These are phyloP conservation scores for Lactifluus subvellereus DNA, from an alignment of 768 basidiomycete genomes.

Conservation along the genomic window DNA sequence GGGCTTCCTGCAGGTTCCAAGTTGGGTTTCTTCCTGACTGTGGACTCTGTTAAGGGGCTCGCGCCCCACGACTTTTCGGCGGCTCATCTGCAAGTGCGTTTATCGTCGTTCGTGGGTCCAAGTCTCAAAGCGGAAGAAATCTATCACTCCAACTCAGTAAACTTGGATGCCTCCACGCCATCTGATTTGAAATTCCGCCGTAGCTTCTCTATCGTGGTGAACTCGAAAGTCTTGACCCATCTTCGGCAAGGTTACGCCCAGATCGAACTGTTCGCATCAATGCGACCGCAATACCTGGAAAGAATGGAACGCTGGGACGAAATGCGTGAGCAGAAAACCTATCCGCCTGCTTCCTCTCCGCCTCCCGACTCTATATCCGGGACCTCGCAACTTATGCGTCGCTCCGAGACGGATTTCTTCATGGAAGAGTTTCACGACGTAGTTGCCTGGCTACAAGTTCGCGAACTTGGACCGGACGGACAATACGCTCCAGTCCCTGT, in stretches of 20 bases:
- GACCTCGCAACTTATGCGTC: slow-evolving; percentile 68
- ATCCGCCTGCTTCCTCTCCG: slow-evolving; percentile 27
- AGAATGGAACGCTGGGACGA: slow-evolving; percentile 93
- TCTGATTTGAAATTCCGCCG: slow-evolving; percentile 82
- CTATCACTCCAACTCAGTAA: slow-evolving; percentile 66
- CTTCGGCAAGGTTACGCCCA: slow-evolving; percentile 74
- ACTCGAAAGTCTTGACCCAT: slow-evolving; percentile 65
- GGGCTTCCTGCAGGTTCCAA: slow-evolving; percentile 70
- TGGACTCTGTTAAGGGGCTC: slow-evolving; percentile 85
- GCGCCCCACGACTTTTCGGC: slow-evolving; percentile 85
- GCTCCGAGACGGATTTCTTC: slow-evolving; percentile 89
- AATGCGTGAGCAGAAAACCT: slow-evolving; percentile 68
- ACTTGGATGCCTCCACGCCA: slow-evolving; percentile 64
- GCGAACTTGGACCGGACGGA: slow-evolving; percentile 82
- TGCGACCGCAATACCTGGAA: slow-evolving; percentile 78
- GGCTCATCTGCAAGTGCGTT: slow-evolving; percentile 80
- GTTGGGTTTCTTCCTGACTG: slow-evolving; percentile 74
- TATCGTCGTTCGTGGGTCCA: slow-evolving; percentile 81
- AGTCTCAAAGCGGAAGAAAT: slow-evolving; percentile 70
- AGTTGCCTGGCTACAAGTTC: slow-evolving; percentile 80
- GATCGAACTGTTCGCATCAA: slow-evolving; percentile 85
- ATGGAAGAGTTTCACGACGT: slow-evolving; percentile 86
- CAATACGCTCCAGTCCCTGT: slow-evolving; percentile 81
- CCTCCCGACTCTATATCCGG: slow-evolving; percentile 38
- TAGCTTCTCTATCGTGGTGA: slow-evolving; percentile 71